phyloP scores from a whole-genome alignment of 2,329 filamentous ascomycete species.

The Ophiostoma novo-ulmi region DNA sequence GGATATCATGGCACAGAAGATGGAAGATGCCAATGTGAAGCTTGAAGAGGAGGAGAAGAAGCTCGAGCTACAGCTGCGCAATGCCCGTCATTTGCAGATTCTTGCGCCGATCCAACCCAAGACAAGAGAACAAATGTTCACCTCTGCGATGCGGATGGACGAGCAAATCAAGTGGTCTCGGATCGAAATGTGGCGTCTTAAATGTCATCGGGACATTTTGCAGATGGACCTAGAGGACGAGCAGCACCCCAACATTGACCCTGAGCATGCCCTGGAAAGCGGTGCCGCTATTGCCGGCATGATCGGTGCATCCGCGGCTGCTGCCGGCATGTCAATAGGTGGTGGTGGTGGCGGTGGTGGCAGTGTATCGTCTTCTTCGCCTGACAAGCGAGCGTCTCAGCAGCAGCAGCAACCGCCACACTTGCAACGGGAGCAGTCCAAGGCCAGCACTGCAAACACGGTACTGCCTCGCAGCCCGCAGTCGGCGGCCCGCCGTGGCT shows the following conservation, averaged over 20 bases:
- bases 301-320: slow-evolving; percentile 11
- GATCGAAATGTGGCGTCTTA: slow-evolving; percentile 87
- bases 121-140: slow-evolving; percentile 78
- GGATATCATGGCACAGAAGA: slow-evolving; percentile 77
- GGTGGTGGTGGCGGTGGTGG: neutral
- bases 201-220: slow-evolving; percentile 84
- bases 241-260: slow-evolving; percentile 38
- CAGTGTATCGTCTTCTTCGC: neutral
- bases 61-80: slow-evolving; percentile 76
- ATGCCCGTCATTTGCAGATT: slow-evolving; percentile 84
- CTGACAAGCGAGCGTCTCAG: neutral
- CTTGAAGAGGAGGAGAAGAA: slow-evolving; percentile 67
- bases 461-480: slow-evolving; percentile 35
- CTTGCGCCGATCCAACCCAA: slow-evolving; percentile 87
- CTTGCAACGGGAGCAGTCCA: slow-evolving; percentile 31
- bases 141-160: slow-evolving; percentile 75
- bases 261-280: slow-evolving; percentile 30
- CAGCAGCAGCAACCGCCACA: slow-evolving; percentile 16
- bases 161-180: slow-evolving; percentile 91
- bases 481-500: slow-evolving; percentile 35
- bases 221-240: slow-evolving; percentile 82
- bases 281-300: slow-evolving; percentile 26
- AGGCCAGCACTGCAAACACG: slow-evolving; percentile 34
- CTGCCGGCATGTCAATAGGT: slow-evolving; percentile 15
- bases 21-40: slow-evolving; percentile 76